phyloP scores from a whole-genome alignment of 1,139 yeast genomes.

The Taiozyma sp. region DNA sequence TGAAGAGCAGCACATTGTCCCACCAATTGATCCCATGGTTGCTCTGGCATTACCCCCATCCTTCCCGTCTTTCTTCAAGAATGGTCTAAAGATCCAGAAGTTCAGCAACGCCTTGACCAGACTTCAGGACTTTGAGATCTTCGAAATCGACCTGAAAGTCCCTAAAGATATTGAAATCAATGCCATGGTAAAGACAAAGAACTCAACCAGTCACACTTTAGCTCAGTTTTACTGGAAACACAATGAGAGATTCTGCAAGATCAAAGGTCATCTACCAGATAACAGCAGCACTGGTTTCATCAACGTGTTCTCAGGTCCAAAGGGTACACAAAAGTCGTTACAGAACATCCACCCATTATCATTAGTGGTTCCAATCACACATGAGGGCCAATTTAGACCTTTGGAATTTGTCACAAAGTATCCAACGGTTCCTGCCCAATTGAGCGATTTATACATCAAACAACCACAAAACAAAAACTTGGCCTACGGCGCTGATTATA shows the following conservation, averaged over 20 bases:
- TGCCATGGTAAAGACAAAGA: slow-evolving; percentile 25
- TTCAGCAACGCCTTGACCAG: slow-evolving; percentile 77
- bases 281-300: slow-evolving; percentile 64
- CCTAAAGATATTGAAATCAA: slow-evolving; percentile 68
- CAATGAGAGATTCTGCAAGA: slow-evolving; percentile 60
- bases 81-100: slow-evolving; percentile 53
- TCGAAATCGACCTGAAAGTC: slow-evolving; percentile 70
- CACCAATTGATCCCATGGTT: slow-evolving; percentile 74
- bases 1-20: slow-evolving; percentile 79
- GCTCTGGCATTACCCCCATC: slow-evolving; percentile 81
- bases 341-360: slow-evolving; percentile 67
- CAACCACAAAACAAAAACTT: slow-evolving; percentile 79
- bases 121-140: slow-evolving; percentile 68
- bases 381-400: slow-evolving; percentile 58
- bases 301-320: slow-evolving; percentile 69
- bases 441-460: slow-evolving; percentile 72
- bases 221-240: slow-evolving; percentile 75
- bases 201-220: slow-evolving; percentile 34
- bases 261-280: slow-evolving; percentile 79
- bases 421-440: slow-evolving; percentile 65
- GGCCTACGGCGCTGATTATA: slow-evolving; percentile 52
- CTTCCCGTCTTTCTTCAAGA: slow-evolving; percentile 72
- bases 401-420: slow-evolving; percentile 67
- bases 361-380: slow-evolving; percentile 73
- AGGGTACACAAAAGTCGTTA: slow-evolving; percentile 56